phyloP scores from a whole-genome alignment of 139 green algal genomes.

The Mychonastes homosphaera region DNA sequence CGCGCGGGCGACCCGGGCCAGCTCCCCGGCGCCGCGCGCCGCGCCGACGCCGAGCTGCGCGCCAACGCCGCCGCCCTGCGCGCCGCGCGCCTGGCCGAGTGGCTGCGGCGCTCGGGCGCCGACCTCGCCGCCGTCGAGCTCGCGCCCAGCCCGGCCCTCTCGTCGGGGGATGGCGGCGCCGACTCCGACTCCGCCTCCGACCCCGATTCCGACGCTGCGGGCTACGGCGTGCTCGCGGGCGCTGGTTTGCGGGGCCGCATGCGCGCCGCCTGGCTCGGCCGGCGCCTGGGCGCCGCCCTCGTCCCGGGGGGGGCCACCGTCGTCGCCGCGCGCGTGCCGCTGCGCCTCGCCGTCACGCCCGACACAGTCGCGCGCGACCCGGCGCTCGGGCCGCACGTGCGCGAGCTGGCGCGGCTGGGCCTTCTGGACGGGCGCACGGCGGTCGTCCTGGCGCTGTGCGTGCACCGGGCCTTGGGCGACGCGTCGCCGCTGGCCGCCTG shows the following conservation, averaged over 20 bases:
- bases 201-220: no score
- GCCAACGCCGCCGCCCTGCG: no score
- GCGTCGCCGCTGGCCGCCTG: slow-evolving; percentile 21
- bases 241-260: not conserved
- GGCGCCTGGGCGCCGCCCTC: slow-evolving; percentile 3
- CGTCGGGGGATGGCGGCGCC: no score
- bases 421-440: slow-evolving; percentile 42
- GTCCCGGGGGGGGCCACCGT: slow-evolving; percentile 7
- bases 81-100: no score
- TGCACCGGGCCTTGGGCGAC: slow-evolving; percentile 36
- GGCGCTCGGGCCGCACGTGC: not conserved
- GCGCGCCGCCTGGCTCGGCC: slow-evolving; percentile 8
- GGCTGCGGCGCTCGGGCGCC: no score
- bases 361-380: slow-evolving; percentile 3
- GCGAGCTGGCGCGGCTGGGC: slow-evolving; percentile 29
- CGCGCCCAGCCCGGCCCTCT: no score
- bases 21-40: no score
- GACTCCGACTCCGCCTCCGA: no score
- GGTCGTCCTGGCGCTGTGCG: slow-evolving; percentile 48
- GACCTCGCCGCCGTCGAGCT: no score
- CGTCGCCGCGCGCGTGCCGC: not conserved
- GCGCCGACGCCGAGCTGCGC: no score
- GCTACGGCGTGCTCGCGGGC: slow-evolving; percentile 6
- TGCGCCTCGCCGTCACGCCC: slow-evolving; percentile 8
- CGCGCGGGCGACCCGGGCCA: no score